A percentile compares a stretch with the other conserved stretches of the same genome.
Conservation (phyloP, 257 asterid genomes). For the Fraxinus pennsylvanica region DNA sequence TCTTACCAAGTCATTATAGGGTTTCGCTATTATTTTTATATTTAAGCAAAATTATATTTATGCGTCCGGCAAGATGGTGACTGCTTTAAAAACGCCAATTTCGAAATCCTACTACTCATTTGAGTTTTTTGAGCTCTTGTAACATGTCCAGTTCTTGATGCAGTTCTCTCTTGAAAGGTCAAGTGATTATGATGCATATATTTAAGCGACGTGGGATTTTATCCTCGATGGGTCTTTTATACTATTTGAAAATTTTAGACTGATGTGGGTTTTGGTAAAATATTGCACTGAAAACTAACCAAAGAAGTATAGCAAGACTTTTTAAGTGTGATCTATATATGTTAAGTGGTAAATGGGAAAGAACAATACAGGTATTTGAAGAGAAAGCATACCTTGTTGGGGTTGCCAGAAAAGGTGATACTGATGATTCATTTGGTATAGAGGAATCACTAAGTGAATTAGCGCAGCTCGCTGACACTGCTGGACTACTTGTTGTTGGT, state of each 20-base stretch:
- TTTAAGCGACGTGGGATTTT: neutral
- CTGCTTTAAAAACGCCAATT: neutral
- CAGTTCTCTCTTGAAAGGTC: neutral
- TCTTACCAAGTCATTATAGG: neutral
- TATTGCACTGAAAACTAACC: neutral
- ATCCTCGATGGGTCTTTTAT: neutral
- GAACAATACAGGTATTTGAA: conserved; percentile 62
- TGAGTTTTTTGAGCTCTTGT: neutral
- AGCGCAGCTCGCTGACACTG: conserved; percentile 94
- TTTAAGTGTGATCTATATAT: conserved; percentile 7
- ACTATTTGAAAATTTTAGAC: neutral
- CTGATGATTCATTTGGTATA: conserved; percentile 54
- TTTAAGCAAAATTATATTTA: neutral
- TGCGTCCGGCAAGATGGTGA: neutral
- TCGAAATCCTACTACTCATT: neutral
- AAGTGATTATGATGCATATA: neutral
- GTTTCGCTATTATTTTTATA: neutral
- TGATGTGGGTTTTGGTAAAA: neutral
- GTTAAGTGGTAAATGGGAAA: conserved; percentile 14
- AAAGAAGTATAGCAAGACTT: conserved; percentile 9
- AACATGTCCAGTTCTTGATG: neutral
- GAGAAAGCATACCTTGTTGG: conserved; percentile 93
- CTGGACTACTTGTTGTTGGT: conserved; percentile 86
- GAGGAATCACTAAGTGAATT: conserved; percentile 92
- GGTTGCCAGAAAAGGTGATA: conserved; percentile 72